These are phyloP conservation scores for Sphaerulina populicola DNA, from an alignment of 2,329 filamentous ascomycete genomes.

Conservation along the genomic window DNA sequence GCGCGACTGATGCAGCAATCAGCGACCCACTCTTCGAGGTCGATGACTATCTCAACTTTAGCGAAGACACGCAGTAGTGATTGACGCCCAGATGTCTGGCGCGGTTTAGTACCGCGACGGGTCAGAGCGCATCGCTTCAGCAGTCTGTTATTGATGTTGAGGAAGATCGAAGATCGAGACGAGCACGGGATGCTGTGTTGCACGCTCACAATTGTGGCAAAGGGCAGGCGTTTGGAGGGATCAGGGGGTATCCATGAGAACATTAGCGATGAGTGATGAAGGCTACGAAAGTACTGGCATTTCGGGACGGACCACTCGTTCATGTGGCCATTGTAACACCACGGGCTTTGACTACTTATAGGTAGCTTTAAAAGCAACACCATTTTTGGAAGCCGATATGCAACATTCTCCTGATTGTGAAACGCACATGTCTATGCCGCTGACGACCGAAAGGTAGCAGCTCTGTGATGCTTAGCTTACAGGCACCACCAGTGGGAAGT, in stretches of 20 bases:
- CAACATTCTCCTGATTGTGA: too few relatives aligned
- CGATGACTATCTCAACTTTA: slow-evolving; percentile 37
- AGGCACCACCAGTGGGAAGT: too few relatives aligned
- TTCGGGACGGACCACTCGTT: slow-evolving; percentile 2
- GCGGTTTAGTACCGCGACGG: slow-evolving; percentile 42
- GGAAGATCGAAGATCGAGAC: background rate
- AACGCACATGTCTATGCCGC: too few relatives aligned
- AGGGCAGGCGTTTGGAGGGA: slow-evolving; percentile 5
- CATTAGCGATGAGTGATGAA: slow-evolving; percentile 8
- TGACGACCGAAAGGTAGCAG: too few relatives aligned
- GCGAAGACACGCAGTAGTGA: slow-evolving; percentile 33
- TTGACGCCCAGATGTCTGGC: slow-evolving; percentile 37
- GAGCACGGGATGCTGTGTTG: background rate
- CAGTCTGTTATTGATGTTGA: background rate
- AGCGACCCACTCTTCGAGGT: slow-evolving; percentile 30
- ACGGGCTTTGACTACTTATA: background rate
- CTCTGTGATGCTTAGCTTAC: too few relatives aligned
- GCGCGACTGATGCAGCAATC: slow-evolving; percentile 30
- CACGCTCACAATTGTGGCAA: background rate
- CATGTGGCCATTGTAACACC: background rate
- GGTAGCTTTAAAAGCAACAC: slow-evolving; percentile 1
- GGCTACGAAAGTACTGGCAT: slow-evolving; percentile 9
- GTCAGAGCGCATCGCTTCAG: slow-evolving; percentile 34
- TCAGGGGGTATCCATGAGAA: background rate
- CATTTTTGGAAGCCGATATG: too few relatives aligned